Evolutionary conservation across 768 basidiomycete genomes (phyloP).

Genomic region (Cyclocybe cylindracea): DNA sequence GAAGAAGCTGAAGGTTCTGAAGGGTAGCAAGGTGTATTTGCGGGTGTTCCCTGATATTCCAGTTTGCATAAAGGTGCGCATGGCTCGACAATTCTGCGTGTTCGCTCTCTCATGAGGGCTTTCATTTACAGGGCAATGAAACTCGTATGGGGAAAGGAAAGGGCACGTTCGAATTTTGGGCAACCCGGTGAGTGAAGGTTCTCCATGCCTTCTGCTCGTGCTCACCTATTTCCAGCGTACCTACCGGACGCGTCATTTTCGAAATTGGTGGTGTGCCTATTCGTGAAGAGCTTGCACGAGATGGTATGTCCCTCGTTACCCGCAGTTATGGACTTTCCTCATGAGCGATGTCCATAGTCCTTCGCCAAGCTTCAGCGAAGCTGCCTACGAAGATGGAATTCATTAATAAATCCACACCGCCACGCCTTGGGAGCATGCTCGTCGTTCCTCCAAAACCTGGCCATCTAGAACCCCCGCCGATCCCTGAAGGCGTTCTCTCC

Average conservation of each 20-base stretch:
- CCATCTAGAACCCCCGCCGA: slow-evolving; percentile 13
- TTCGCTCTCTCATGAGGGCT: background rate
- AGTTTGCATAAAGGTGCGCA: slow-evolving; percentile 89
- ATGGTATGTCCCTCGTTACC: slow-evolving; percentile 56
- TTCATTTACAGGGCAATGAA: slow-evolving; percentile 77
- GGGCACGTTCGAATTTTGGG: slow-evolving; percentile 97
- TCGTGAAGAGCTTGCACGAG: slow-evolving; percentile 89
- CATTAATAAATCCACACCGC: slow-evolving; percentile 64
- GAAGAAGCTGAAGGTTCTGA: slow-evolving; percentile 86
- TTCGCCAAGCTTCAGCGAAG: slow-evolving; percentile 86
- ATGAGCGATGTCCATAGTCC: slow-evolving; percentile 46
- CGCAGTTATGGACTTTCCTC: background rate
- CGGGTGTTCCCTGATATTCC: slow-evolving; percentile 96
- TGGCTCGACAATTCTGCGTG: background rate
- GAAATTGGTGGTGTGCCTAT: slow-evolving; percentile 91
- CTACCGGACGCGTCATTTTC: slow-evolving; percentile 87
- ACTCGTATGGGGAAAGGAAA: slow-evolving; percentile 99
- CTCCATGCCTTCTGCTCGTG: background rate
- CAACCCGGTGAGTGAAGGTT: slow-evolving; percentile 65
- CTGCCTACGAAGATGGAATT: slow-evolving; percentile 90
- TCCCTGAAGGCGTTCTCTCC: slow-evolving; percentile 5
- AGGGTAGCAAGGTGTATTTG: slow-evolving; percentile 84
- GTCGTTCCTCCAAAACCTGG: slow-evolving; percentile 44
- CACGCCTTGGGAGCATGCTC: slow-evolving; percentile 72
- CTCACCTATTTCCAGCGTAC: slow-evolving; percentile 56